Conservation (phyloP, 768 basidiomycete species). For the Leccinum aurantiacum region DNA sequence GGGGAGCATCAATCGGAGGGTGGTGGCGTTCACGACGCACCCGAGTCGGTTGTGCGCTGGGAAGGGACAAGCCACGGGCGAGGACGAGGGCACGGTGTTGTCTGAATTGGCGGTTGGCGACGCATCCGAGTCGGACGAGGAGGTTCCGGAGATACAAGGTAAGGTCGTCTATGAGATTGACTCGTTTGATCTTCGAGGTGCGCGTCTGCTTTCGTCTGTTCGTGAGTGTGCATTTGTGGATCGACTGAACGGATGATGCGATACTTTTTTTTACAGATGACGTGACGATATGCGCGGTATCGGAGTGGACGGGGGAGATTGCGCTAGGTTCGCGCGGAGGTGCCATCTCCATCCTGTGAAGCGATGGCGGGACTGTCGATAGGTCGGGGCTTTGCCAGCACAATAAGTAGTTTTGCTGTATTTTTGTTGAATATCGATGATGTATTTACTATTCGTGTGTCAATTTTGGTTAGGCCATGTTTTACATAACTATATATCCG, state of each 20-base stretch:
- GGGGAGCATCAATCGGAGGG: too few species aligned
- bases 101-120: too few species aligned
- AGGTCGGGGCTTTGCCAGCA: neutral
- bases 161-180: slow-evolving; percentile 15
- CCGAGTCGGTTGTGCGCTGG: too few species aligned
- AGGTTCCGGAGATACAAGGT: too few species aligned
- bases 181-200: slow-evolving; percentile 34
- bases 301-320: slow-evolving; percentile 45
- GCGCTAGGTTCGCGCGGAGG: slow-evolving; percentile 44
- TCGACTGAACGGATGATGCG: neutral
- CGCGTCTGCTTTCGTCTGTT: neutral
- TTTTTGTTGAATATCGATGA: neutral
- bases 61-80: too few species aligned
- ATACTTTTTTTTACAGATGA: slow-evolving; percentile 36
- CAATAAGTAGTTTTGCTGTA: neutral
- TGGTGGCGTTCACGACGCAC: too few species aligned
- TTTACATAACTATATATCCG: too few species aligned
- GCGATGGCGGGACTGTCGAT: neutral
- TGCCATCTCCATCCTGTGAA: slow-evolving; percentile 7
- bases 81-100: too few species aligned
- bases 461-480: too few species aligned
- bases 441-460: neutral
- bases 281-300: slow-evolving; percentile 45
- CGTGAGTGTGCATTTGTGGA: neutral
- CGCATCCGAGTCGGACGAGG: too few species aligned